A percentile compares a stretch with the other conserved stretches of the same genome.
These are phyloP conservation scores for Fusarium sp. DNA, from an alignment of 2,329 filamentous ascomycete species.

Conservation along the genomic window DNA sequence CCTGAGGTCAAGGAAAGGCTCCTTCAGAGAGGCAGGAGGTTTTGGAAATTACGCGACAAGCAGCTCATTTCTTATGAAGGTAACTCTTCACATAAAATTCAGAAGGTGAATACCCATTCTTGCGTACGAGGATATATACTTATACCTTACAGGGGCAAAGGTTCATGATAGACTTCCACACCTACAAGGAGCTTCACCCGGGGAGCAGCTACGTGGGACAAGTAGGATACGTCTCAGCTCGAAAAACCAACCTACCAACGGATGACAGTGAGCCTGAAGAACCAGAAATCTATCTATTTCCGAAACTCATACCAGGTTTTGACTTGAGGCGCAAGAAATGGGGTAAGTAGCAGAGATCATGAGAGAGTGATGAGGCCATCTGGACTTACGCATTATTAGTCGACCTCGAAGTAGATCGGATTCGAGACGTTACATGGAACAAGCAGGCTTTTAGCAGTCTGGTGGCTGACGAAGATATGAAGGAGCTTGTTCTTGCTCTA, in stretches of 20 bases:
- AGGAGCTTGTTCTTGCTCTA: conserved; percentile 13
- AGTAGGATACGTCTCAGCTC: no score
- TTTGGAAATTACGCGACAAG: conserved; percentile 3
- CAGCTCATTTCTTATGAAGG: conserved; percentile 14
- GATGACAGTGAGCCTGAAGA: background rate
- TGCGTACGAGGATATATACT: no score
- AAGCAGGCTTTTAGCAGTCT: conserved; percentile 3
- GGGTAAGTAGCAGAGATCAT: no score
- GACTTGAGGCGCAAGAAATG: conserved; percentile 24
- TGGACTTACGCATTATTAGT: background rate
- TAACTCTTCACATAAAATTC: background rate
- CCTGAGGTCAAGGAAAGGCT: background rate
- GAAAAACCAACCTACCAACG: no score
- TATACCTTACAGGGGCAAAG: no score
- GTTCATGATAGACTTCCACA: conserved; percentile 23
- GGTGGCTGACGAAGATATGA: conserved; percentile 1
- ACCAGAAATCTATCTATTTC: conserved; percentile 19
- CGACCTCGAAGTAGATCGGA: conserved; percentile 12
- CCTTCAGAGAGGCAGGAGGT: background rate
- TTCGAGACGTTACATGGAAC: conserved; percentile 14
- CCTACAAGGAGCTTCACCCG: conserved; percentile 22
- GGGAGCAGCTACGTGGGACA: background rate
- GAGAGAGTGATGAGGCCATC: no score
- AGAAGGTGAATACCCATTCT: no score
- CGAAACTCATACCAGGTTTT: background rate